Percentiles rank a stretch among this genome's conserved stretches.
Evolutionary conservation across 2,329 filamentous ascomycete genomes (phyloP).

Genomic region (Apiospora koreana): DNA sequence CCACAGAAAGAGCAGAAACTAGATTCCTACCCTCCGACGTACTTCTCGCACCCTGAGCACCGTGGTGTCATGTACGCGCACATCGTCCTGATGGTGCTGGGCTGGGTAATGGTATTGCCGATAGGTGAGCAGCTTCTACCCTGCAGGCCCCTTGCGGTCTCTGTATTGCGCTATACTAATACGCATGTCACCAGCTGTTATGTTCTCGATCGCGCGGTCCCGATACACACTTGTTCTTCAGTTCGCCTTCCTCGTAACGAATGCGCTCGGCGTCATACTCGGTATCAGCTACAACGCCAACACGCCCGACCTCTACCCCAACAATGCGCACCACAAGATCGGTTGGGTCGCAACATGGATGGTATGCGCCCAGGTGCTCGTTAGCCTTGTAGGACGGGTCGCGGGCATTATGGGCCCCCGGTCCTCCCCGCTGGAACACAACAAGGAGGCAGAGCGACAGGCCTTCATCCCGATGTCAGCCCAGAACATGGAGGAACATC

Average conservation of each 20-base stretch:
- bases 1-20: slow-evolving; percentile 31
- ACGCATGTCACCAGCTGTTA: slow-evolving; percentile 61
- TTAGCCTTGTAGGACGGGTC: slow-evolving; percentile 66
- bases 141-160: background rate
- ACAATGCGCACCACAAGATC: slow-evolving; percentile 85
- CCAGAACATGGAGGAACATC: slow-evolving; percentile 54
- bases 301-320: slow-evolving; percentile 83
- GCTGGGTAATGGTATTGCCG: slow-evolving; percentile 71
- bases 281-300: slow-evolving; percentile 74
- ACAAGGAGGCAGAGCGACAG: slow-evolving; percentile 48
- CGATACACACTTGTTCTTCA: slow-evolving; percentile 71
- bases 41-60: slow-evolving; percentile 41
- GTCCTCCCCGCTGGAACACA: slow-evolving; percentile 15
- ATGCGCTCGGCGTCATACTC: slow-evolving; percentile 64
- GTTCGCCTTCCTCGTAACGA: slow-evolving; percentile 64
- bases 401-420: slow-evolving; percentile 42
- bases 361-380: slow-evolving; percentile 66
- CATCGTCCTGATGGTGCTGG: slow-evolving; percentile 66
- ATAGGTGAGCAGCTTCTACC: slow-evolving; percentile 52
- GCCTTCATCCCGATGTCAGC: slow-evolving; percentile 65
- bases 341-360: slow-evolving; percentile 83
- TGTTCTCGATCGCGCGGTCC: slow-evolving; percentile 83
- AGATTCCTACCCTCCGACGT: slow-evolving; percentile 36
- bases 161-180: slow-evolving; percentile 17
- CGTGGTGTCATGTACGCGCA: slow-evolving; percentile 52